These are phyloP conservation scores for Pseudofabraea citricarpa DNA, from an alignment of 2,329 filamentous ascomycete species.

Conservation along the genomic window DNA sequence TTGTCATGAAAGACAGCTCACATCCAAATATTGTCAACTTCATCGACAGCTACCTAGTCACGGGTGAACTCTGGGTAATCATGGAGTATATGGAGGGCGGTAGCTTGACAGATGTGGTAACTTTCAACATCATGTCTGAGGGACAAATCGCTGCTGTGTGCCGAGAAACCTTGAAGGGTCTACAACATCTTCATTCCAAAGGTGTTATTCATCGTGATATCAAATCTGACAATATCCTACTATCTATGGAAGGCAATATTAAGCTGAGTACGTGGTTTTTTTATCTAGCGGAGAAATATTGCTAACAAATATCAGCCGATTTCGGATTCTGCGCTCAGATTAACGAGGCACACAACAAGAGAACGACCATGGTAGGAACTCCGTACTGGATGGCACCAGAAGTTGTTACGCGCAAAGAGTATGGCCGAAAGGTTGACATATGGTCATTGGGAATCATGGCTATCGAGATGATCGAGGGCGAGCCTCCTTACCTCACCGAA, in stretches of 20 bases:
- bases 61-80: conserved; percentile 92
- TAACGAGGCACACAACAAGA: conserved; percentile 94
- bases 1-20: conserved; percentile 98
- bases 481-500: conserved; percentile 94
- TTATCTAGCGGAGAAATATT: not conserved
- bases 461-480: conserved; percentile 99
- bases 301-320: conserved; percentile 61
- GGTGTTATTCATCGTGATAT: conserved; percentile 98
- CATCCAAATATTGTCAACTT: conserved; percentile 99
- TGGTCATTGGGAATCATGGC: conserved; percentile 99
- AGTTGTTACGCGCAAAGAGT: conserved; percentile 95
- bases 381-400: conserved; percentile 99
- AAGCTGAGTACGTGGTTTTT: conserved; percentile 73
- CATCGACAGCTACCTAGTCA: conserved; percentile 90
- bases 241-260: conserved; percentile 92
- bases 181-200: conserved; percentile 95
- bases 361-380: conserved; percentile 97
- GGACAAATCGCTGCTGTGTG: conserved; percentile 96
- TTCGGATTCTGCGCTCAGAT: conserved; percentile 99
- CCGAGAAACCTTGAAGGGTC: conserved; percentile 82
- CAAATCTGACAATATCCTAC: conserved; percentile 96
- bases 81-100: conserved; percentile 99
- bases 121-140: conserved; percentile 98
- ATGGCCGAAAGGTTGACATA: conserved; percentile 96
- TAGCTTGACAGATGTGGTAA: conserved; percentile 95